Percentiles rank a stretch among this genome's conserved stretches.
Conservation (phyloP, 805 yeast genomes). For the Osmozyma mogii region DNA sequence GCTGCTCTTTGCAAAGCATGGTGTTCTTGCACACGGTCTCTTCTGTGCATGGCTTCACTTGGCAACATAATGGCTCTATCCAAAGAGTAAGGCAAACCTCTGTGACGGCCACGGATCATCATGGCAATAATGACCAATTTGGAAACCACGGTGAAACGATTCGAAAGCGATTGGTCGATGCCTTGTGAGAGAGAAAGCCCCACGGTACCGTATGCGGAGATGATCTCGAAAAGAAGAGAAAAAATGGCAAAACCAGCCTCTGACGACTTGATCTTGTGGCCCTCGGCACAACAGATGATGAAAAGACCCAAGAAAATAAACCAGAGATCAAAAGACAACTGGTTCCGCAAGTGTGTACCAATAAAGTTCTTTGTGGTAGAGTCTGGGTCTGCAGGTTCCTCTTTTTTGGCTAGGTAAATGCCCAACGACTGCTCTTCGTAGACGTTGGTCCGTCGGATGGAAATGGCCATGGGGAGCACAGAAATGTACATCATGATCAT, state of each 20-base stretch:
- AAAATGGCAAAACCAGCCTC: constrained; percentile 56
- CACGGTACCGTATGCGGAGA: constrained; percentile 94
- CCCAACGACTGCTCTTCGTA: constrained; percentile 97
- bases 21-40: constrained; percentile 54
- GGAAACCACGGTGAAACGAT: constrained; percentile 61
- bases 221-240: constrained; percentile 73
- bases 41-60: constrained; percentile 51
- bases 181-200: constrained; percentile 92
- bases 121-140: constrained; percentile 80
- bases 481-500: constrained; percentile 98
- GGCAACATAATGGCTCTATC: constrained; percentile 93
- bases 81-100: constrained; percentile 89
- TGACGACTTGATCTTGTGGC: constrained; percentile 42
- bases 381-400: constrained; percentile 23
- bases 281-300: constrained; percentile 81
- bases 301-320: constrained; percentile 80
- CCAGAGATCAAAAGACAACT: constrained; percentile 93
- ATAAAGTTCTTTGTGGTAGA: constrained; percentile 54
- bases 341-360: constrained; percentile 83
- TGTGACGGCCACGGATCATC: constrained; percentile 92
- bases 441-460: constrained; percentile 93
- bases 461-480: constrained; percentile 91
- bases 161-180: constrained; percentile 61
- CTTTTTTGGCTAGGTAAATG: constrained; percentile 47
- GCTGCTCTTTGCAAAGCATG: constrained; percentile 31